Evolutionary conservation across 2,329 filamentous ascomycete species (phyloP).

Genomic region (Penicillium hesseltinei): DNA sequence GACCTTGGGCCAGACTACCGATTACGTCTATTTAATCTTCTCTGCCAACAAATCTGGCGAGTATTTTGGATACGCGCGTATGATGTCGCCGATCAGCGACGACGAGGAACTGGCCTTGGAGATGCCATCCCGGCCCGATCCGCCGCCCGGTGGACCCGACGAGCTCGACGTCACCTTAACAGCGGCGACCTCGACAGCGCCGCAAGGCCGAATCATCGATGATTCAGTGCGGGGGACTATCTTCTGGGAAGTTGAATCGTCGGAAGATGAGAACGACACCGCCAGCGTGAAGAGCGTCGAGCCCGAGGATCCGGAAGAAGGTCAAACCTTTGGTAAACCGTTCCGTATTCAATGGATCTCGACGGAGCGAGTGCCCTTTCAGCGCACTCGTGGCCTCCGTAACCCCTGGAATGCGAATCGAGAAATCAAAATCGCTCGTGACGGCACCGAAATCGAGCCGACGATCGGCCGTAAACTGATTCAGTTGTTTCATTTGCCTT

Average conservation of each 20-base stretch:
- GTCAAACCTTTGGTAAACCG: conserved; percentile 81
- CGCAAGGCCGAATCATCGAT: conserved; percentile 83
- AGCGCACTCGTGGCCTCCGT: conserved; percentile 77
- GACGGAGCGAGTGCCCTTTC: conserved; percentile 79
- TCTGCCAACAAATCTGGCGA: conserved; percentile 97
- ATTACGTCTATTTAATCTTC: conserved; percentile 88
- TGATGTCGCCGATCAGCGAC: conserved; percentile 79
- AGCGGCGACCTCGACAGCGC: conserved; percentile 72
- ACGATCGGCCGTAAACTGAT: conserved; percentile 73
- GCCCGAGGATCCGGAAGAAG: conserved; percentile 44
- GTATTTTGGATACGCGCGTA: conserved; percentile 92
- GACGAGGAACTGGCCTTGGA: conserved; percentile 69
- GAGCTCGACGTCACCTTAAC: conserved; percentile 78
- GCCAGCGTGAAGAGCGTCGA: conserved; percentile 47
- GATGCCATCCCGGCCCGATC: conserved; percentile 65
- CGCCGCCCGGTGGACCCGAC: conserved; percentile 57
- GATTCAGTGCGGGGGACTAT: conserved; percentile 93
- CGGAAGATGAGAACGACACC: conserved; percentile 43
- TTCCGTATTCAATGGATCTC: conserved; percentile 91
- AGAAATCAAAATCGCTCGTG: conserved; percentile 92
- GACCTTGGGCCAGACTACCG: conserved; percentile 58
- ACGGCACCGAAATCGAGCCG: conserved; percentile 90
- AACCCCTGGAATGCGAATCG: conserved; percentile 95
- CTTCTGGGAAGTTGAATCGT: conserved; percentile 84
- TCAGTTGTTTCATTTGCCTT: conserved; percentile 67